These are phyloP conservation scores for Allomyces arbusculus DNA, from an alignment of 192 early-diverging fungal species.

Conservation along the genomic window DNA sequence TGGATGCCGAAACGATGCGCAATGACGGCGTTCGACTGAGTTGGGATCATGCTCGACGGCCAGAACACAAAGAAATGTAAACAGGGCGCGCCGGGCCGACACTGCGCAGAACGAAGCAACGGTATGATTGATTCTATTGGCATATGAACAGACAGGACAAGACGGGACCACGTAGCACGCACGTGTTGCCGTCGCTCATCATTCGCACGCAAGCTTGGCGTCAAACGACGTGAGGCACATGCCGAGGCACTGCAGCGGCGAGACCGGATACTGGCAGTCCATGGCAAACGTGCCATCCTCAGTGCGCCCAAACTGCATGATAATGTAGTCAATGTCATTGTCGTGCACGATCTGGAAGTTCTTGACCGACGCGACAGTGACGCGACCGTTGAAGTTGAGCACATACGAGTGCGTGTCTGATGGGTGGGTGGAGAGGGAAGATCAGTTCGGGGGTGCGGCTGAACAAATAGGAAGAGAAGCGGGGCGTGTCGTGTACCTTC, in stretches of 20 bases:
- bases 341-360: constrained; percentile 94
- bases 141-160: no score
- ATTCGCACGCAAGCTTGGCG: constrained; percentile 78
- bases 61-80: no score
- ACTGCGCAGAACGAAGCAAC: no score
- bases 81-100: no score
- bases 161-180: no score
- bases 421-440: not conserved
- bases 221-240: constrained; percentile 80
- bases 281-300: constrained; percentile 58
- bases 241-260: constrained; percentile 67
- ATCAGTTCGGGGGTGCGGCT: not conserved
- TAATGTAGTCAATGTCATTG: constrained; percentile 77
- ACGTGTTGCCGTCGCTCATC: constrained; percentile 2
- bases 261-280: constrained; percentile 81
- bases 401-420: constrained; percentile 72
- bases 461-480: not conserved
- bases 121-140: no score
- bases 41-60: no score
- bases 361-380: constrained; percentile 76
- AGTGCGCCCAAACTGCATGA: constrained; percentile 81
- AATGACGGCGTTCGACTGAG: no score
- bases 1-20: no score
- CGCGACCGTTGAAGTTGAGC: constrained; percentile 81
- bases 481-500: constrained; percentile 25